Conservation (phyloP, 2,329 filamentous ascomycete species). For the Malbranchea cinnamomea region DNA sequence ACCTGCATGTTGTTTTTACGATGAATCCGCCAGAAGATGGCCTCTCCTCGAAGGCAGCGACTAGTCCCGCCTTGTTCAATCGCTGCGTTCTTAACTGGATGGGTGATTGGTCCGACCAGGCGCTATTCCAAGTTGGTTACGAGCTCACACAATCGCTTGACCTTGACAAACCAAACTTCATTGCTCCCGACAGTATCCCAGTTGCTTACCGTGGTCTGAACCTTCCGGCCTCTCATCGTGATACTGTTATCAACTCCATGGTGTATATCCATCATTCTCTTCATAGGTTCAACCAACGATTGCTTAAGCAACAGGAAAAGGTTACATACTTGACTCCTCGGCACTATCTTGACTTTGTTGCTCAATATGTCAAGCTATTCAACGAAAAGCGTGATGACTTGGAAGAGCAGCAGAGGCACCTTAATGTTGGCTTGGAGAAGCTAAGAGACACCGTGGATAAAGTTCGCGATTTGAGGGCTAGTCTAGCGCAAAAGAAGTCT, state of each 20-base stretch:
- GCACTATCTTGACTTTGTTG: constrained; percentile 95
- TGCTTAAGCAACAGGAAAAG: constrained; percentile 84
- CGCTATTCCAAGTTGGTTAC: constrained; percentile 90
- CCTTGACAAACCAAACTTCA: constrained; percentile 73
- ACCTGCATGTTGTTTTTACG: constrained; percentile 96
- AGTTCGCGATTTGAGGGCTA: constrained; percentile 78
- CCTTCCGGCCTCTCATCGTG: constrained; percentile 77
- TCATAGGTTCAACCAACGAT: constrained; percentile 71
- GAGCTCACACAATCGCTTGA: constrained; percentile 96
- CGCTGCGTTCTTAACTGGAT: constrained; percentile 99
- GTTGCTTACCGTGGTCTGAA: constrained; percentile 77
- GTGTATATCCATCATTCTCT: constrained; percentile 96
- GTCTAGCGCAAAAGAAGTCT: constrained; percentile 83
- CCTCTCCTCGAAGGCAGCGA: constrained; percentile 87
- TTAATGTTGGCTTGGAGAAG: constrained; percentile 97
- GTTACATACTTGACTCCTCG: constrained; percentile 87
- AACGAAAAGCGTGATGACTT: constrained; percentile 97
- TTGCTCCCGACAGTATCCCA: constrained; percentile 78
- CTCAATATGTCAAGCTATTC: constrained; percentile 93
- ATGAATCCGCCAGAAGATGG: constrained; percentile 99
- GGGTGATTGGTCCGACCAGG: constrained; percentile 98
- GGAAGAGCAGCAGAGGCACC: constrained; percentile 93
- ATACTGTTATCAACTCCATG: constrained; percentile 94
- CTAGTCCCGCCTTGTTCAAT: constrained; percentile 96
- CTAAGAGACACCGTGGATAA: constrained; percentile 93